A percentile compares a stretch with the other conserved stretches of the same genome.
These are phyloP conservation scores for Neonectria hederae DNA, from an alignment of 2,329 filamentous ascomycete species.

Conservation along the genomic window DNA sequence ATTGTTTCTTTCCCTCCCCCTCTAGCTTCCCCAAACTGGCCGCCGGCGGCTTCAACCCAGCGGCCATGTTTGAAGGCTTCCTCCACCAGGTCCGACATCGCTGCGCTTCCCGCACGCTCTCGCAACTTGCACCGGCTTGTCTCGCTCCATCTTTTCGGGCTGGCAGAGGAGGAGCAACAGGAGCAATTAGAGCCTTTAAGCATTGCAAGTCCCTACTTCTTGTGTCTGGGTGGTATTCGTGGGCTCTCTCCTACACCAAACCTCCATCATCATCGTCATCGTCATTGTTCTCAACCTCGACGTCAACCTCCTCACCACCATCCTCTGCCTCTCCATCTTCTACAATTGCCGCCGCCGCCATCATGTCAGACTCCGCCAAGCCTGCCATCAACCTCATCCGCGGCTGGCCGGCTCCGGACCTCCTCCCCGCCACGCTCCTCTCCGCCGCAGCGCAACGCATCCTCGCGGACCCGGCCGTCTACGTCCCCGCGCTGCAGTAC, in stretches of 20 bases:
- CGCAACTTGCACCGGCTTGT: not conserved
- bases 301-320: constrained; percentile 7
- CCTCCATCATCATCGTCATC: constrained; percentile 11
- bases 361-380: constrained; percentile 41
- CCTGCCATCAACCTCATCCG: constrained; percentile 70
- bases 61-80: constrained; percentile 26
- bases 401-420: constrained; percentile 71
- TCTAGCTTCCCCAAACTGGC: not conserved
- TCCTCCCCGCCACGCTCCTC: constrained; percentile 74
- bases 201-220: not conserved
- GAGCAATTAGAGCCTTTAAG: constrained; percentile 4
- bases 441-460: constrained; percentile 67
- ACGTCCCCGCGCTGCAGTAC: constrained; percentile 76
- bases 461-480: constrained; percentile 67
- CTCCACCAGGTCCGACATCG: constrained; percentile 35
- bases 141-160: not conserved
- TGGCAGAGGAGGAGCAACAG: not conserved
- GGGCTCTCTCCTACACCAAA: constrained; percentile 1
- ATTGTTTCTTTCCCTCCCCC: not conserved
- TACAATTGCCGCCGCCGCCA: constrained; percentile 8
- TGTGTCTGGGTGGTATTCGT: not conserved
- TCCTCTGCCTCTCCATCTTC: constrained; percentile 19
- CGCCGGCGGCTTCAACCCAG: not conserved
- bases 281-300: not conserved
- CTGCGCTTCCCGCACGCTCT: constrained; percentile 15